Evolutionary conservation across 2,329 filamentous ascomycete species (phyloP).

Genomic region (Trichophyton simii): DNA sequence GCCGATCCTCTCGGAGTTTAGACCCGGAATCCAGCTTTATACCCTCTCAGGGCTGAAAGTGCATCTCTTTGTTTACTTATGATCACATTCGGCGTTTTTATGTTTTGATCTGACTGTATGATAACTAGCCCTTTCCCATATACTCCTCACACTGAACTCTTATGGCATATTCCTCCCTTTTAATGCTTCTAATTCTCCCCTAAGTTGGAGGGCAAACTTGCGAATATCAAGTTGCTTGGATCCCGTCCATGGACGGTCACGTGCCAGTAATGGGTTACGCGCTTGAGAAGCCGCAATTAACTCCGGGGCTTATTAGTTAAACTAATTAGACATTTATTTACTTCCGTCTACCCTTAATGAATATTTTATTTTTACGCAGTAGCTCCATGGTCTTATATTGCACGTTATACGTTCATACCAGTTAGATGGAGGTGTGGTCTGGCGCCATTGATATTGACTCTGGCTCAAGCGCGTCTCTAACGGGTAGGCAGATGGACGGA

Average conservation of each 20-base stretch:
- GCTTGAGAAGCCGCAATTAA: background rate
- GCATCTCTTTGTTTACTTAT: background rate
- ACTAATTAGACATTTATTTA: background rate
- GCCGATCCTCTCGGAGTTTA: background rate
- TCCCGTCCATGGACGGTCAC: background rate
- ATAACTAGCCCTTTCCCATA: background rate
- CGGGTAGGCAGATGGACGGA: background rate
- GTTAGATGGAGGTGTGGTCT: slow-evolving; percentile 21
- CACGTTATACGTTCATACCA: background rate
- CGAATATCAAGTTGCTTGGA: too few relatives aligned
- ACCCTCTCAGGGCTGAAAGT: background rate
- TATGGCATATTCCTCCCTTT: background rate
- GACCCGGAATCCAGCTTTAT: background rate
- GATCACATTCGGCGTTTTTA: background rate
- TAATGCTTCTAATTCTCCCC: background rate
- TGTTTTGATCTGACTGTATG: background rate
- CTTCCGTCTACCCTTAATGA: background rate
- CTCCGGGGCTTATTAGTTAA: background rate
- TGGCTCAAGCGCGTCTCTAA: background rate
- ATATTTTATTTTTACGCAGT: slow-evolving; percentile 11
- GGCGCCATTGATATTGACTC: slow-evolving; percentile 8
- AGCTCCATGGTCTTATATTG: slow-evolving; percentile 3
- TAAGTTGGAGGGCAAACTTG: background rate
- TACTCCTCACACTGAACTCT: background rate
- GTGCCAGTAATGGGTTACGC: background rate